These are phyloP conservation scores for Jamesozyma spencerorum DNA, from an alignment of 805 yeast genomes.

Conservation along the genomic window DNA sequence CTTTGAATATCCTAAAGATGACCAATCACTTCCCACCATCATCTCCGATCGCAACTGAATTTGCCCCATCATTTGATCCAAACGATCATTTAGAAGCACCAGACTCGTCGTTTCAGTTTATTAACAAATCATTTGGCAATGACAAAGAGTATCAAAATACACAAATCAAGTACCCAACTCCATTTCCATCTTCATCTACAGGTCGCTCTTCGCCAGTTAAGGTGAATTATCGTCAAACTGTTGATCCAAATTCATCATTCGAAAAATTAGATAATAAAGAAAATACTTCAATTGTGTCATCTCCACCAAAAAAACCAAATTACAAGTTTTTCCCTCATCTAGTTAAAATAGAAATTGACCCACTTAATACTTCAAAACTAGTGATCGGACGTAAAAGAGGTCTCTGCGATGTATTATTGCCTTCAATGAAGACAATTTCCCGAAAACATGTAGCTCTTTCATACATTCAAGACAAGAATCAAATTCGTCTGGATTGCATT, in stretches of 20 bases:
- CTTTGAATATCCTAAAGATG: too few relatives aligned
- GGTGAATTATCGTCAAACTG: conserved; percentile 1
- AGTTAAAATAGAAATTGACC: conserved; percentile 13
- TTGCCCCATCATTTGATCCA: not conserved
- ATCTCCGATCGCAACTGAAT: conserved; percentile 1
- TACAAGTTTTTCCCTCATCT: not conserved
- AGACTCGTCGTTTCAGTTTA: conserved; percentile 2
- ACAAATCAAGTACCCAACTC: conserved; percentile 46
- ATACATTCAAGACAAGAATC: conserved; percentile 34
- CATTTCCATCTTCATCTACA: conserved; percentile 55
- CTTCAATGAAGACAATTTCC: conserved; percentile 25
- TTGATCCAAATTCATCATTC: conserved; percentile 3
- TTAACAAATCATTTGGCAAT: not conserved
- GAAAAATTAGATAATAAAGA: too few relatives aligned
- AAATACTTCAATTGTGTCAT: not conserved
- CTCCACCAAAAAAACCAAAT: not conserved
- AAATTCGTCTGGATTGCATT: conserved; percentile 51
- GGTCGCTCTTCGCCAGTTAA: conserved; percentile 35
- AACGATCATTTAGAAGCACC: not conserved
- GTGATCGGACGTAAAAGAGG: conserved; percentile 25
- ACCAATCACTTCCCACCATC: conserved; percentile 3
- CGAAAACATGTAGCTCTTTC: conserved; percentile 29
- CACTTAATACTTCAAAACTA: conserved; percentile 13
- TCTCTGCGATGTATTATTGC: conserved; percentile 25
- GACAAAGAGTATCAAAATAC: not conserved